Base-by-base conservation (phyloP, 768 basidiomycete species). In the Leccinum uliginosum region DNA sequence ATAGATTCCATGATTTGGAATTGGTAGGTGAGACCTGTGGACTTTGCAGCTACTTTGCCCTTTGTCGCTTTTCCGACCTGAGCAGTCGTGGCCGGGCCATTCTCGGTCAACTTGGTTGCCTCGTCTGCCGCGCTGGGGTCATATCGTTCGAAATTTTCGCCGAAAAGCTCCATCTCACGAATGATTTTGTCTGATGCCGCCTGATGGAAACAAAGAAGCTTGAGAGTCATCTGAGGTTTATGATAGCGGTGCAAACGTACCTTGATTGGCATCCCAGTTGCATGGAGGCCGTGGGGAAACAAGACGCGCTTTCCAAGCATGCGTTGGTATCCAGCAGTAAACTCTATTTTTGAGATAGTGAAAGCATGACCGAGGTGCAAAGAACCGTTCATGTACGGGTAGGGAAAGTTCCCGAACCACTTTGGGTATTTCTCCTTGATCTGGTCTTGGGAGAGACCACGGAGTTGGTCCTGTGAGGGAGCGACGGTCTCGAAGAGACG, bases 211-310 rank as follows among this genome's bases (percentile, higher is more conserved):
- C 4, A 46, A 45, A 26, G 40, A 6, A 14, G 11, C 4, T 17
- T 8, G 46, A 17, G 43, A 11, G 29, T 17, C 23, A 23, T 14
- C 8, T 1, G 11, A 45, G 1, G 2, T 15, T 38, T 6, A 6
- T 23, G 26, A 21, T 9, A 8, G n/a, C 2, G 44, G 47, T 15
- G 32, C 7, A 58, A 9, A 75, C 87, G 57, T 59, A 92, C 96
- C 84, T 98, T 98, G 80, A 99, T 99, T 38, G 97, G 97, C 93
- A 99, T 90, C 32, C 97, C 97, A 6, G 97, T 99, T 65, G 90
- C 91, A 75, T 99, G 97, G 74, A 97, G 91, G 49, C 92, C 97
- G 67, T 95, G 89, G n/a, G 97, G 97, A 76, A 98, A 98, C 63
- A 99, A 74, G 27, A 89, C 93, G 15, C 91, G 81, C 76, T 97